Percentiles rank a stretch among this genome's conserved stretches.
These are phyloP conservation scores for Penicillium sp. DNA, from an alignment of 2,329 filamentous ascomycete genomes.

Conservation along the genomic window DNA sequence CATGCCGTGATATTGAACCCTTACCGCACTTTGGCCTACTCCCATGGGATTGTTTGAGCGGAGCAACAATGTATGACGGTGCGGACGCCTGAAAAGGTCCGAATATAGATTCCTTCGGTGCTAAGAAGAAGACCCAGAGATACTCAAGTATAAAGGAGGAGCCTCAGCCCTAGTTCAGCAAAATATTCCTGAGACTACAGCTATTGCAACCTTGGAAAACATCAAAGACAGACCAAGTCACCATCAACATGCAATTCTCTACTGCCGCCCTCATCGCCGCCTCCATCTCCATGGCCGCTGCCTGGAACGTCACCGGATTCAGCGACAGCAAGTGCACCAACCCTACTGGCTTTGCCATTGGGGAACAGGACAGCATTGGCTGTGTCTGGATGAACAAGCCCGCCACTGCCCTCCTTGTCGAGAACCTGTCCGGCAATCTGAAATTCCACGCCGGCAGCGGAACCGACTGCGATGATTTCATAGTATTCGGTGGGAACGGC, in stretches of 20 bases:
- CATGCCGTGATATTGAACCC: no score
- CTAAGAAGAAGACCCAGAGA: no score
- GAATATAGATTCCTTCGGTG: no score
- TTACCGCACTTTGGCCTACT: no score
- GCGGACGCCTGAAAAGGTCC: no score
- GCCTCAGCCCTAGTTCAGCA: no score
- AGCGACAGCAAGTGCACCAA: constrained; percentile 6
- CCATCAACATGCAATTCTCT: constrained; percentile 1
- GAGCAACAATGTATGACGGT: no score
- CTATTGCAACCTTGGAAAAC: no score
- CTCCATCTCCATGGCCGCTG: constrained; percentile 3
- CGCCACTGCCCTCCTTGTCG: constrained; percentile 3
- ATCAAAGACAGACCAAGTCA: no score
- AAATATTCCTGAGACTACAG: no score
- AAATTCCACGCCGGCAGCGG: constrained; percentile 6
- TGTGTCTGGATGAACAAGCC: neutral
- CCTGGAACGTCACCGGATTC: constrained; percentile 7
- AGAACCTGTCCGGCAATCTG: constrained; percentile 6
- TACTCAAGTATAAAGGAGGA: no score
- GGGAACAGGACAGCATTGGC: constrained; percentile 1
- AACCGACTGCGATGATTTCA: constrained; percentile 2
- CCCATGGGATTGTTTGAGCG: no score
- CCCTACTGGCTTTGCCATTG: neutral
- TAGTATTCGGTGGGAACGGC: neutral
- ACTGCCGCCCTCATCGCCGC: constrained; percentile 1